Base-by-base conservation (phyloP, 257 asterid species). In the Capsicum pubescens region DNA sequence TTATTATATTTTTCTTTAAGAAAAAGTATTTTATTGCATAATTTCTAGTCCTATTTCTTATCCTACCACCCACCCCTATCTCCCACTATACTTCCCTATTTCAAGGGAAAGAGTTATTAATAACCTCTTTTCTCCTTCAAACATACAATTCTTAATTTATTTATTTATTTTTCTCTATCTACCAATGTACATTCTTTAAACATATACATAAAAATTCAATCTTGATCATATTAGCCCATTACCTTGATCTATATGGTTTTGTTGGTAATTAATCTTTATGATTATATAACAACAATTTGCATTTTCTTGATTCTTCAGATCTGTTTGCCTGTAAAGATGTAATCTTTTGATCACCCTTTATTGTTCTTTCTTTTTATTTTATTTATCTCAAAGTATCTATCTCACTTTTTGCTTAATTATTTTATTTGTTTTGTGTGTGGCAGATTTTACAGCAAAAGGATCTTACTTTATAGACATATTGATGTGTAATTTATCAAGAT, bases 241-340 rank as follows among this genome's bases (percentile, higher is more conserved):
- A 63, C 81, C 80, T 68, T 87, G 92, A 90, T 91, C 92, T 88
- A 79, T 76, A 86, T 83, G 80, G 72, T 83, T 84, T 84, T 85
- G 81, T 84, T 85, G 81, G 32, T 50, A 44, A 67, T 87, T 68
- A 82, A 84, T 76, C 85, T 84, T 87, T 82, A 80, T 87, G 87
- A 87, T 81, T 82, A 86, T 61, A 86, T 69, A 60, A 77, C 84
- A 83, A 85, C 89, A 84, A 68, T 88, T 87, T 86, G 86, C 42
- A 64, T 63, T 87, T 86, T 84, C 82, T 86, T 87, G 60, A 82
- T 80, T 79, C 80, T 78, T 87, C 87, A 89, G 93, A 92, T 92
- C 95, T 90, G 85, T 83, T 79, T 85, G 87, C 64, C 92, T 87
- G 92, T 92, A 91, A 89, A 91, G 92, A 91, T 89, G 89, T 87